Base-by-base conservation (phyloP, 129 eudicot genomes). In the Arctium minus region DNA sequence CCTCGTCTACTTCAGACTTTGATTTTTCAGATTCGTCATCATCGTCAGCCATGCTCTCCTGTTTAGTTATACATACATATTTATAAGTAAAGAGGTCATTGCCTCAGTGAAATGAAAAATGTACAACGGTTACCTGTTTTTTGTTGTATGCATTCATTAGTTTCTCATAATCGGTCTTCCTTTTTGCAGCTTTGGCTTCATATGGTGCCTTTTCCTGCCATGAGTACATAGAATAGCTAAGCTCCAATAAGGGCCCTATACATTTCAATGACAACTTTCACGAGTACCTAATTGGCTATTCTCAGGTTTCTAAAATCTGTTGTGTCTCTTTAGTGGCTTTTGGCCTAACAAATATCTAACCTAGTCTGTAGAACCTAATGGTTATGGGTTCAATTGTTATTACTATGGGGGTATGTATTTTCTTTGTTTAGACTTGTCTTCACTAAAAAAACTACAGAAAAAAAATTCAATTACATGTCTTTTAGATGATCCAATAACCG, bases 201-300 rank as follows among this genome's bases (percentile, higher is more conserved):
- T 87, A 95, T 32, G 99, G 99, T 73, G 99, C 99, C 82, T 95
- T 95, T 79, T 95, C 99, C 99, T 95, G 88, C 73, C 72, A 88
- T 73, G 38, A 74, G 73, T 76, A 82, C 5, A 71, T 78, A 79
- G 30, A 37, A 70, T 22, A 75, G 36, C 74, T 65, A 73, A 81
- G 73, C 62, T 18, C 72, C 29, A 35, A 50, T 56, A 67, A 13
- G 60, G 53, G 29, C 9, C 30, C 44, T 4, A 70, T 79, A n/a
- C 32, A 72, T 17, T 69, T 56, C 44, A 29, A 27, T 31, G 35
- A 70, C 29, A 71, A 31, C 37, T 39, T 65, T 65, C 73, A 27
- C 38, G 72, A 22, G 2, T 44, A 70, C 71, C 53, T 70, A 33
- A 48, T 48, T 29, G 27, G 50, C 62, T 31, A n/a, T 77, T 56